Percentiles rank a stretch among this genome's conserved stretches.
phyloP scores from a whole-genome alignment of 176 grass and related monocot genomes.

The Musa troglodytarum region DNA sequence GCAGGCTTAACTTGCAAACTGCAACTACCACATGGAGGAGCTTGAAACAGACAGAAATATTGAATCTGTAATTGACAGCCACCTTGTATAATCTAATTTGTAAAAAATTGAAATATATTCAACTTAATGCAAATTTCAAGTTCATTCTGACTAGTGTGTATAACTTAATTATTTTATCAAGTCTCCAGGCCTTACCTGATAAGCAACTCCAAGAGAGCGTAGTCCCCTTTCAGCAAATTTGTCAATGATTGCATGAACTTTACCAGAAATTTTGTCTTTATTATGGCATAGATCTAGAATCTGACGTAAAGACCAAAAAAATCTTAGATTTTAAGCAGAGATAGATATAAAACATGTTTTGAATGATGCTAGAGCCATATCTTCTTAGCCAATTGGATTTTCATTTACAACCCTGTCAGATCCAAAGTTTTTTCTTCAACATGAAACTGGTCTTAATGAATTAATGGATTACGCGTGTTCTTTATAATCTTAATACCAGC shows the following conservation, averaged over 20 bases:
- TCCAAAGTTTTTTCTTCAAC: not conserved
- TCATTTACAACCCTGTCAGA: not conserved
- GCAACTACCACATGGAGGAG: not conserved
- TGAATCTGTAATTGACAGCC: constrained; percentile 9
- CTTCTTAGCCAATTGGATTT: not conserved
- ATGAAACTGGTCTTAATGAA: not conserved
- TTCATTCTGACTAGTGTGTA: not conserved
- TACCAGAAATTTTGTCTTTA: constrained; percentile 38
- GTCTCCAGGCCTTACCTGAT: constrained; percentile 40
- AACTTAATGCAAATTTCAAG: not conserved
- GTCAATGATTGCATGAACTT: constrained; percentile 42
- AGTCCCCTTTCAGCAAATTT: constrained; percentile 72
- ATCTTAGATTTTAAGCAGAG: not conserved
- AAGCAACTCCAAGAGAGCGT: constrained; percentile 72
- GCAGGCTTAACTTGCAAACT: not conserved
- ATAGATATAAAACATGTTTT: not conserved
- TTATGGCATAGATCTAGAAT: constrained; percentile 58
- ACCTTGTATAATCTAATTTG: not conserved
- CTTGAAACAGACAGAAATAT: not conserved
- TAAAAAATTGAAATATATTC: not conserved
- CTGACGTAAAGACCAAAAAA: constrained; percentile 31
- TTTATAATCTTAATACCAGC: not conserved
- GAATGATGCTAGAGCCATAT: no score
- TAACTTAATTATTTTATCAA: not conserved
- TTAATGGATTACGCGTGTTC: not conserved